phyloP scores from a whole-genome alignment of 2,329 filamentous ascomycete species.

The Elsinoe fawcettii region DNA sequence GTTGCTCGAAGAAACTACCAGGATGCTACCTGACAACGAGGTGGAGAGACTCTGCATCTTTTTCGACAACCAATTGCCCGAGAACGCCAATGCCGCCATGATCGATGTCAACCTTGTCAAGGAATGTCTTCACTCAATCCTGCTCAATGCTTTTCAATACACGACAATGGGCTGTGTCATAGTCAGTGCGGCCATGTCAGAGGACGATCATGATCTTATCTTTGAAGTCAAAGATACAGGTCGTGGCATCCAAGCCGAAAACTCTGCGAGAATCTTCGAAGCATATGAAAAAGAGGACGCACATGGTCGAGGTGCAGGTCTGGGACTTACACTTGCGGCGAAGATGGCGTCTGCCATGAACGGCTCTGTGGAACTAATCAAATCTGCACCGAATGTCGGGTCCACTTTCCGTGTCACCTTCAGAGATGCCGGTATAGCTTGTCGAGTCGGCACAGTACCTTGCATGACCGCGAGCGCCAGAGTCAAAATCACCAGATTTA shows the following conservation, averaged over 20 bases:
- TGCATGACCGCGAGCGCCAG: not conserved
- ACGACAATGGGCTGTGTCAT: constrained; percentile 33
- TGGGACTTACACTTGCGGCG: constrained; percentile 38
- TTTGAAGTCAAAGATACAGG: constrained; percentile 41
- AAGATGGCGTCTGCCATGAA: constrained; percentile 37
- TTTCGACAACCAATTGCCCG: constrained; percentile 28
- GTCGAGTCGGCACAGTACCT: constrained; percentile 13
- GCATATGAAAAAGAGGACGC: constrained; percentile 37
- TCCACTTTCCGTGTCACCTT: constrained; percentile 37
- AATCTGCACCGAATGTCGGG: constrained; percentile 29
- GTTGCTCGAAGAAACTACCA: constrained; percentile 26
- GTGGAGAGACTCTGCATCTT: constrained; percentile 27
- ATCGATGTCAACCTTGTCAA: constrained; percentile 35
- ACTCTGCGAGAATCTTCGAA: constrained; percentile 37
- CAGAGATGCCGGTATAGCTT: constrained; percentile 24
- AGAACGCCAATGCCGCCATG: constrained; percentile 27
- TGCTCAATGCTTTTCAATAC: constrained; percentile 39
- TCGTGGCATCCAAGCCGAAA: constrained; percentile 30
- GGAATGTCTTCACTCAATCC: constrained; percentile 37
- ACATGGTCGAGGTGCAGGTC: constrained; percentile 34
- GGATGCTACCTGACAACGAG: constrained; percentile 27
- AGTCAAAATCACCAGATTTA: constrained; percentile 10
- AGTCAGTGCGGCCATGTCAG: constrained; percentile 27
- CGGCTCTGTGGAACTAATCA: constrained; percentile 33
- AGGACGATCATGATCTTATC: constrained; percentile 27